Evolutionary conservation across 202 grass and related monocot species (phyloP).

Genomic region (Setaria viridis): DNA sequence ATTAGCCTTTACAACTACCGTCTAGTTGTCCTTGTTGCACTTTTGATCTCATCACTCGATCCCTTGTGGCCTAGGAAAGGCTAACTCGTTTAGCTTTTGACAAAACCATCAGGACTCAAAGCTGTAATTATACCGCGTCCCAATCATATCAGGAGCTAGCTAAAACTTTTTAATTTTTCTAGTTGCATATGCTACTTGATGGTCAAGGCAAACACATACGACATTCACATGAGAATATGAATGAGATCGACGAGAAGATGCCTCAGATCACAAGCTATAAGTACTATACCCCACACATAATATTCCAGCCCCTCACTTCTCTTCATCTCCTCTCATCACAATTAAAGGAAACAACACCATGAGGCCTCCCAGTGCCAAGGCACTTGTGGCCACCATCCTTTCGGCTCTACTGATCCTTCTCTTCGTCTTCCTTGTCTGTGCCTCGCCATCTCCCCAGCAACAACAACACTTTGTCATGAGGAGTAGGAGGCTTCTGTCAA

Average conservation of each 20-base stretch:
- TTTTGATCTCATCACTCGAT: constrained; percentile 34
- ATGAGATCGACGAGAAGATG: constrained; percentile 4
- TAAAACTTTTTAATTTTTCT: neutral
- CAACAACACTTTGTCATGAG: neutral
- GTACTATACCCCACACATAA: constrained; percentile 17
- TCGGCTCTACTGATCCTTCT: constrained; percentile 39
- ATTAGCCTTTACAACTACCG: constrained; percentile 51
- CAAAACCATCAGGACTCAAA: constrained; percentile 13
- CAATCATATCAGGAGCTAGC: constrained; percentile 24
- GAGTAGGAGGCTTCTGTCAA: constrained; percentile 34
- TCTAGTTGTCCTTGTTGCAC: constrained; percentile 14
- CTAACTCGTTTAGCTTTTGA: constrained; percentile 41
- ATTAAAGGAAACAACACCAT: constrained; percentile 29
- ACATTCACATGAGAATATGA: constrained; percentile 42
- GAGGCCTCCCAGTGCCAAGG: constrained; percentile 30
- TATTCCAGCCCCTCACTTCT: constrained; percentile 6
- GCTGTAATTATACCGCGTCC: constrained; percentile 17
- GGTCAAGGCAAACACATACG: constrained; percentile 35
- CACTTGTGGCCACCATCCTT: constrained; percentile 24
- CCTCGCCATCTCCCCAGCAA: neutral
- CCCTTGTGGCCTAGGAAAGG: neutral
- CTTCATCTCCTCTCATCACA: neutral
- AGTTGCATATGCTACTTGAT: constrained; percentile 26
- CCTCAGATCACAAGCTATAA: constrained; percentile 46
- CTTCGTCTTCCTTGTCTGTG: constrained; percentile 4